phyloP scores from a whole-genome alignment of 192 early-diverging fungal species.

The Podila epicladia region DNA sequence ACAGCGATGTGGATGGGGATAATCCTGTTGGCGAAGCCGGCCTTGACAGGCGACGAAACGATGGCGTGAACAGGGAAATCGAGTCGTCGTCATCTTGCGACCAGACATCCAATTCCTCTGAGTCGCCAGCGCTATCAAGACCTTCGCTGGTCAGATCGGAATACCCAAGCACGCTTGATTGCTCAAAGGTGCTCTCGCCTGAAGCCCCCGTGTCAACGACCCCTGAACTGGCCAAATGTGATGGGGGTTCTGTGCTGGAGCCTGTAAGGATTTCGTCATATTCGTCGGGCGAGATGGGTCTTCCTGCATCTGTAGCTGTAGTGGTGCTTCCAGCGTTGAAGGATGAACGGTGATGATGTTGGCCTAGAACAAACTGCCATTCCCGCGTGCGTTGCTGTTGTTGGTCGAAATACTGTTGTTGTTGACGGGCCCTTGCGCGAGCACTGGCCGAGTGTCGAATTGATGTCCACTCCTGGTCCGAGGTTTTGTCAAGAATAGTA shows the following conservation, averaged over 20 bases:
- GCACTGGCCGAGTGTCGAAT: slow-evolving; percentile 25
- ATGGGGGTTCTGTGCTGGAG: slow-evolving; percentile 10
- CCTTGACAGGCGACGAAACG: not conserved
- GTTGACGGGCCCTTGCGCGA: slow-evolving; percentile 33
- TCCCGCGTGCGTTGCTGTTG: slow-evolving; percentile 41
- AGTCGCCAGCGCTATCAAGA: slow-evolving; percentile 30
- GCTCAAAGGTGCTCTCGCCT: slow-evolving; percentile 2
- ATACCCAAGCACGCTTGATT: slow-evolving; percentile 20
- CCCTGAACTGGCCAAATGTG: slow-evolving; percentile 11
- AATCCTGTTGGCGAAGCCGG: slow-evolving; percentile 6
- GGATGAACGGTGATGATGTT: slow-evolving; percentile 11
- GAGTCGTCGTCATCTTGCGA: slow-evolving; percentile 44
- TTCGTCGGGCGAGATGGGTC: slow-evolving; percentile 16
- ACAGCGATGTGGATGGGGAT: slow-evolving; percentile 16
- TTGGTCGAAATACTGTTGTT: slow-evolving; percentile 42
- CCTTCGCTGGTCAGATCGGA: slow-evolving; percentile 42
- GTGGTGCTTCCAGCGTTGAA: not conserved
- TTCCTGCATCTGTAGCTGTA: not conserved
- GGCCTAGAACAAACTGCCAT: slow-evolving; percentile 39
- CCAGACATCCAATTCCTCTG: slow-evolving; percentile 41
- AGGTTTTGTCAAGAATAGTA: slow-evolving; percentile 27
- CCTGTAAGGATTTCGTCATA: slow-evolving; percentile 22
- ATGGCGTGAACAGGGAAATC: not conserved
- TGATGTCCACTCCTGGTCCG: slow-evolving; percentile 38
- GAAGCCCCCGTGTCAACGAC: not conserved